Percentiles rank a stretch among this genome's conserved stretches.
Evolutionary conservation across 768 basidiomycete species (phyloP).

Genomic region (Kwoniella sp.): DNA sequence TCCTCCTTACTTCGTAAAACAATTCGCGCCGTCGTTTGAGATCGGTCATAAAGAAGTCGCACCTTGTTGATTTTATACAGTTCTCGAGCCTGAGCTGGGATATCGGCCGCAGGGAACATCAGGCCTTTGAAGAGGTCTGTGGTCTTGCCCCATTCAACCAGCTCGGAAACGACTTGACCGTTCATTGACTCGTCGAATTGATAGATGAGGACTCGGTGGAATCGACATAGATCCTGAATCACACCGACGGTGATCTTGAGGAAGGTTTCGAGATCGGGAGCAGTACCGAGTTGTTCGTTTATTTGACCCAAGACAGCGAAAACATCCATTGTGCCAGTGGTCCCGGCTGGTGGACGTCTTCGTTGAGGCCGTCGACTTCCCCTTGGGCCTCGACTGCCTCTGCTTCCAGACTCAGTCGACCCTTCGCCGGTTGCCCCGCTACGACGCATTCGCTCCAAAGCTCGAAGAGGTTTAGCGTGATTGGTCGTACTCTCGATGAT

Average conservation of each 20-base stretch:
- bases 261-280: conserved; percentile 68
- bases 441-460: conserved; percentile 68
- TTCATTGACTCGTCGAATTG: conserved; percentile 82
- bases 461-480: conserved; percentile 68
- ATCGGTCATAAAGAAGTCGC: conserved; percentile 72
- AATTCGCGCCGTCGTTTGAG: conserved; percentile 71
- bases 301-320: conserved; percentile 77
- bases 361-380: conserved; percentile 25
- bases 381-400: conserved; percentile 7
- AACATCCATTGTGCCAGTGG: conserved; percentile 69
- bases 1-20: conserved; percentile 67
- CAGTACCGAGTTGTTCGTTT: conserved; percentile 73
- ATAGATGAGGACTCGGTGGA: conserved; percentile 78
- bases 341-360: conserved; percentile 27
- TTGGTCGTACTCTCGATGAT: conserved; percentile 74
- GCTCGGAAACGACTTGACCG: conserved; percentile 73
- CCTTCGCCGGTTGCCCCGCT: conserved; percentile 38
- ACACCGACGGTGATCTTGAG: conserved; percentile 72
- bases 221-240: conserved; percentile 76
- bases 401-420: conserved; percentile 14
- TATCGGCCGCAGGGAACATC: conserved; percentile 57
- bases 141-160: conserved; percentile 75
- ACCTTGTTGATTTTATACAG: conserved; percentile 77
- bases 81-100: conserved; percentile 64
- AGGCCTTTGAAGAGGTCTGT: conserved; percentile 66